phyloP scores from a whole-genome alignment of 2,329 filamentous ascomycete species.

The Fusarium sp. region DNA sequence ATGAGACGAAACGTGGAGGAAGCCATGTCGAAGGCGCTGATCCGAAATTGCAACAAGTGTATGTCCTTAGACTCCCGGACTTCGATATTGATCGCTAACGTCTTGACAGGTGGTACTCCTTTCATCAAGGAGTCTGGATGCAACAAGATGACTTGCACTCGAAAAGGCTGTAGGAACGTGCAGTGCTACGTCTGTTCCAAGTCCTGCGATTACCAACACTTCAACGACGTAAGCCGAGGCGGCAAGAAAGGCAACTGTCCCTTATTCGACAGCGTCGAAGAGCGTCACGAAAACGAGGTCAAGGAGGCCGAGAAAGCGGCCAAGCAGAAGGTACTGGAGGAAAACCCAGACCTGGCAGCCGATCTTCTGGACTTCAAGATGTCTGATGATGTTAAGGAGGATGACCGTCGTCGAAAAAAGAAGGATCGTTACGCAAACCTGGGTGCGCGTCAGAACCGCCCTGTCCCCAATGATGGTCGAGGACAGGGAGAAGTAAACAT shows the following conservation, averaged over 20 bases:
- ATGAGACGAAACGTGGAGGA: slow-evolving; percentile 82
- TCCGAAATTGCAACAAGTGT: slow-evolving; percentile 81
- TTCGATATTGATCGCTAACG: slow-evolving; percentile 41
- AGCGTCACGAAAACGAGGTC: slow-evolving; percentile 75
- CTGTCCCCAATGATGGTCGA: too few relatives aligned
- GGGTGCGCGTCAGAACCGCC: too few relatives aligned
- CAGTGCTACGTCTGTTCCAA: slow-evolving; percentile 82
- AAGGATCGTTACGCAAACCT: slow-evolving; percentile 7
- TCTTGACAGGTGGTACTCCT: slow-evolving; percentile 69
- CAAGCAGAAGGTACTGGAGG: slow-evolving; percentile 67
- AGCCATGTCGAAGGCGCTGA: slow-evolving; percentile 85
- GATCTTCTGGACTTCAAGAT: slow-evolving; percentile 72
- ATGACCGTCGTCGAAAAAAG: slow-evolving; percentile 55
- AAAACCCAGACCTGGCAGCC: slow-evolving; percentile 73
- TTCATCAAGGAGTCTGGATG: slow-evolving; percentile 87
- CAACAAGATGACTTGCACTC: slow-evolving; percentile 85
- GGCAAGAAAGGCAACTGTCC: slow-evolving; percentile 72
- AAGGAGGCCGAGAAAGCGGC: slow-evolving; percentile 72
- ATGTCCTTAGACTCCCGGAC: slow-evolving; percentile 41
- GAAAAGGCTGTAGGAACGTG: slow-evolving; percentile 64
- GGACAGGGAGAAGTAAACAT: too few relatives aligned
- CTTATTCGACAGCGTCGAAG: slow-evolving; percentile 74
- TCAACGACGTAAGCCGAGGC: slow-evolving; percentile 67
- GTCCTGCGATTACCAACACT: slow-evolving; percentile 78
- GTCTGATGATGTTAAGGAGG: slow-evolving; percentile 66